These are phyloP conservation scores for Ascochyta viciae-villosae DNA, from an alignment of 2,329 filamentous ascomycete genomes.

Conservation along the genomic window DNA sequence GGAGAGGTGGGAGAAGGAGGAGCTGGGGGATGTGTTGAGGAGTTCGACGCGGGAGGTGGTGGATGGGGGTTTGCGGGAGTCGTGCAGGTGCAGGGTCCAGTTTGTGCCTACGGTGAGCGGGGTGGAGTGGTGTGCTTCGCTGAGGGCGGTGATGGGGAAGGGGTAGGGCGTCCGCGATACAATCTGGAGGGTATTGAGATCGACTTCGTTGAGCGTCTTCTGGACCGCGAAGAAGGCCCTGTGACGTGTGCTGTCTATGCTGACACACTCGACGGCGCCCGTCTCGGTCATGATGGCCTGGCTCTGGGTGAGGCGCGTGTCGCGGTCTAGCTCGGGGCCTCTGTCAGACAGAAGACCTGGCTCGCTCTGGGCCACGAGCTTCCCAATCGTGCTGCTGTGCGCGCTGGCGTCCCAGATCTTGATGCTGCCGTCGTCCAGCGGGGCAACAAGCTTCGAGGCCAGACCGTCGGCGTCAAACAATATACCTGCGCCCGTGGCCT, in stretches of 20 bases:
- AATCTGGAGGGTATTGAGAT: slow-evolving; percentile 74
- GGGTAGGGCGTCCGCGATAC: slow-evolving; percentile 76
- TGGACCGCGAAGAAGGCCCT: slow-evolving; percentile 83
- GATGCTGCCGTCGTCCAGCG: slow-evolving; percentile 86
- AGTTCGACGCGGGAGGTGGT: slow-evolving; percentile 38
- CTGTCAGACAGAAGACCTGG: slow-evolving; percentile 72
- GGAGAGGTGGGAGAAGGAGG: slow-evolving; percentile 48
- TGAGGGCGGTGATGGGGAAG: slow-evolving; percentile 84
- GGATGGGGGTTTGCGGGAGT: slow-evolving; percentile 63
- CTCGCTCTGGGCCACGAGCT: slow-evolving; percentile 69
- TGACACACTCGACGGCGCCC: slow-evolving; percentile 80
- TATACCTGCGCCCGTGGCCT: slow-evolving; percentile 74
- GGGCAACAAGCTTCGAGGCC: slow-evolving; percentile 71
- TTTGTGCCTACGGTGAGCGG: slow-evolving; percentile 87
- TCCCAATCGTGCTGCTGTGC: slow-evolving; percentile 66
- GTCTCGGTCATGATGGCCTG: slow-evolving; percentile 72
- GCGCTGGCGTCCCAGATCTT: slow-evolving; percentile 75
- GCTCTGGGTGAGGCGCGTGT: slow-evolving; percentile 53
- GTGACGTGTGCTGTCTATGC: slow-evolving; percentile 71
- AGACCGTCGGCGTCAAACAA: slow-evolving; percentile 65
- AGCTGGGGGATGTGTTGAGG: slow-evolving; percentile 28
- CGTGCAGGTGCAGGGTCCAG: slow-evolving; percentile 81
- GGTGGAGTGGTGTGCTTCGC: slow-evolving; percentile 67
- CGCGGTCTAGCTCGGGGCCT: slow-evolving; percentile 51
- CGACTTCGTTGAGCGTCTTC: slow-evolving; percentile 79